Evolutionary conservation across 179 eudicot genomes (phyloP).

Genomic region (Spinacia oleracea): DNA sequence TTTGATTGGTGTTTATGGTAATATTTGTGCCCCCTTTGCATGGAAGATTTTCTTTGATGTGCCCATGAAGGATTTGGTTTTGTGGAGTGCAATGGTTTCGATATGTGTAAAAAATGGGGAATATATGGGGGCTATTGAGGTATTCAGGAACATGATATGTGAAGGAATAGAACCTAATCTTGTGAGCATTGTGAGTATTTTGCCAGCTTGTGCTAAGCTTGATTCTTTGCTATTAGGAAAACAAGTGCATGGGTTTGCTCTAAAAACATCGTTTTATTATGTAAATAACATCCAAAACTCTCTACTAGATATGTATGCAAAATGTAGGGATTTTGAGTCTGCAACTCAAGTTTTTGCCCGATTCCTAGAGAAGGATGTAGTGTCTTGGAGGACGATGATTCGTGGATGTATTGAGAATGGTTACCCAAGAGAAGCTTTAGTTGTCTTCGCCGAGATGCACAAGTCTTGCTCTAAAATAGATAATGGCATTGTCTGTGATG

Average conservation of each 20-base stretch:
- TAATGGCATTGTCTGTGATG: constrained; percentile 41
- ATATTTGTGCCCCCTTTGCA: constrained; percentile 29
- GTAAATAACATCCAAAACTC: constrained; percentile 53
- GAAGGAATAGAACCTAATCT: constrained; percentile 47
- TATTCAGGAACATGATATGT: constrained; percentile 49
- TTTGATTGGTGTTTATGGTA: constrained; percentile 48
- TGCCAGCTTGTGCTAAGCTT: constrained; percentile 68
- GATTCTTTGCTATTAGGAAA: constrained; percentile 44
- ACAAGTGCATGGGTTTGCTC: constrained; percentile 52
- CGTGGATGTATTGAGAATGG: constrained; percentile 48
- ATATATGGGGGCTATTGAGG: constrained; percentile 41
- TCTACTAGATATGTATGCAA: constrained; percentile 64
- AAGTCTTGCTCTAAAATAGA: constrained; percentile 35
- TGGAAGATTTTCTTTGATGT: constrained; percentile 42
- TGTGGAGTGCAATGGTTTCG: constrained; percentile 68
- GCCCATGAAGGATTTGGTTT: constrained; percentile 48
- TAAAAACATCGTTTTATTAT: constrained; percentile 29
- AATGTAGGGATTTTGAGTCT: constrained; percentile 46
- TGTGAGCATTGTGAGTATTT: constrained; percentile 49
- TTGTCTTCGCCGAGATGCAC: constrained; percentile 34
- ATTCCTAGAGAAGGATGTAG: constrained; percentile 20
- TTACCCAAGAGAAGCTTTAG: constrained; percentile 38
- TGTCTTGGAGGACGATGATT: constrained; percentile 67
- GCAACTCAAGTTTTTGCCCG: constrained; percentile 16
- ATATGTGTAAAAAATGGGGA: constrained; percentile 43